These are phyloP conservation scores for Ustilago xerochloae DNA, from an alignment of 1,284 basidiomycete species.

Conservation along the genomic window DNA sequence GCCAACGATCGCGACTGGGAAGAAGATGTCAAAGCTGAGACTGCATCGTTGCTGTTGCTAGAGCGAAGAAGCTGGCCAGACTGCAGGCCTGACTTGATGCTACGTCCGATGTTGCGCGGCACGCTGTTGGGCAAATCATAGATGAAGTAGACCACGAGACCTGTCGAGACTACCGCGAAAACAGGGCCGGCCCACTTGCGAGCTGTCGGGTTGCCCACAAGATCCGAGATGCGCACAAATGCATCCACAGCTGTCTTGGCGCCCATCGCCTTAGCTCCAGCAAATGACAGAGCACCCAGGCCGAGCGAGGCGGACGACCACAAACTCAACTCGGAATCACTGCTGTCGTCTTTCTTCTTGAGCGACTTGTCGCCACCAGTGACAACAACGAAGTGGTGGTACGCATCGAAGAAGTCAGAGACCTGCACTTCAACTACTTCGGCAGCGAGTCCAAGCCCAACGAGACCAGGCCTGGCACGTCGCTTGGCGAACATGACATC, in stretches of 20 bases:
- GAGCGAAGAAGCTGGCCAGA: conserved; percentile 23
- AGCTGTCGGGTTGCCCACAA: conserved; percentile 83
- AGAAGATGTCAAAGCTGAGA: neutral
- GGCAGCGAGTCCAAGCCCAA: conserved; percentile 57
- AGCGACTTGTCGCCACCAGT: conserved; percentile 46
- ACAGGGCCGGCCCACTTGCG: conserved; percentile 89
- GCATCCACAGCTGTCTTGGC: conserved; percentile 62
- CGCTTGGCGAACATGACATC: conserved; percentile 89
- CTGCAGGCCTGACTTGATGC: conserved; percentile 51
- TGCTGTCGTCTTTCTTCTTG: conserved; percentile 70
- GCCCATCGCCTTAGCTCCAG: conserved; percentile 82
- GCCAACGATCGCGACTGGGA: conserved; percentile 3
- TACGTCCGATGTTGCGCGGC: conserved; percentile 77
- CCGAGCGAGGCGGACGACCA: conserved; percentile 57
- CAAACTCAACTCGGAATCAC: conserved; percentile 67
- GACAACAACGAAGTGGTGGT: conserved; percentile 72
- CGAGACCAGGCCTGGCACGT: conserved; percentile 68
- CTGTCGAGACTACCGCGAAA: conserved; percentile 78
- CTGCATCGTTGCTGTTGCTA: conserved; percentile 6
- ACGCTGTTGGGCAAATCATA: conserved; percentile 89
- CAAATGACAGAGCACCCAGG: conserved; percentile 84
- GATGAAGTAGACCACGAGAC: conserved; percentile 83
- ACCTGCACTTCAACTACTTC: conserved; percentile 68
- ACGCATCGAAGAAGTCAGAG: conserved; percentile 88
- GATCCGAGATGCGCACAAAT: conserved; percentile 70